These are phyloP conservation scores for Gossypium australe DNA, from an alignment of 345 rosid genomes.

Conservation along the genomic window DNA sequence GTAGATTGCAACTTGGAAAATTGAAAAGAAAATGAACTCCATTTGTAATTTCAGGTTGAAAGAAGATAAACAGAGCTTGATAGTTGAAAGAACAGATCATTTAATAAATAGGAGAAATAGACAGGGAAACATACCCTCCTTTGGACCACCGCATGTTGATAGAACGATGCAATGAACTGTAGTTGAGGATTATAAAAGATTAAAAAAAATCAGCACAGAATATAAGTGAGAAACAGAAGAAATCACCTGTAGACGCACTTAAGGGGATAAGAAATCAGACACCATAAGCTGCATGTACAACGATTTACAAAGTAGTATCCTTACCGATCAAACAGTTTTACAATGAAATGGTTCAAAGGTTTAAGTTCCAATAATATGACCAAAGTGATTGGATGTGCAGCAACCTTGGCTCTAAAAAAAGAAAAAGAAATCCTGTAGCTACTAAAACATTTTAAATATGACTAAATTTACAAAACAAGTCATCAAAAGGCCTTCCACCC, in stretches of 20 bases:
- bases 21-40: neutral
- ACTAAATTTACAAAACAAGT: neutral
- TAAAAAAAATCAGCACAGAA: conserved; percentile 3
- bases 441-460: neutral
- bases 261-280: conserved; percentile 5
- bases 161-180: conserved; percentile 88
- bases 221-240: neutral
- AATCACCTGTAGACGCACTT: neutral
- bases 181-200: conserved; percentile 20
- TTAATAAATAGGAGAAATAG: conserved; percentile 4
- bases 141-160: conserved; percentile 87
- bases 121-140: conserved; percentile 61
- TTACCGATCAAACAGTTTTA: neutral
- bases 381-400: neutral
- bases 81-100: neutral
- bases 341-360: neutral
- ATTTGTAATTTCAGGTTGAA: neutral
- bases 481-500: neutral
- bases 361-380: neutral
- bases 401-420: neutral
- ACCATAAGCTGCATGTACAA: neutral
- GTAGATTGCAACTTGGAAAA: neutral
- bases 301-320: neutral
- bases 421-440: neutral
- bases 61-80: neutral